Evolutionary conservation across 2,329 filamentous ascomycete species (phyloP), one percentile per base, ranked within the genome.

Genomic region (Colletotrichum sp.): DNA sequence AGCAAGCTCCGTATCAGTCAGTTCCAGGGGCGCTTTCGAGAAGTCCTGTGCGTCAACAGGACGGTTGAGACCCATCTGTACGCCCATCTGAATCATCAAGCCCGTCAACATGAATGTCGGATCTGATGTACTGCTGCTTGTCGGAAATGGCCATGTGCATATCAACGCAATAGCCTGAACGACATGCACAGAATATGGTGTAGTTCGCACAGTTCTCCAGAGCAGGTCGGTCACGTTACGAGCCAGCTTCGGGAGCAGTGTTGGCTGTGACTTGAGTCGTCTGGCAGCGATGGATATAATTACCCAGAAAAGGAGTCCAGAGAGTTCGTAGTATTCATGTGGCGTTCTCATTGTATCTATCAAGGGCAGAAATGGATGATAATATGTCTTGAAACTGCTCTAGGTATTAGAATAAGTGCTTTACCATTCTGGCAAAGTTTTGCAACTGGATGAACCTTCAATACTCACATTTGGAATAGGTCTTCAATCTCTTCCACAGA

Each of bases 171-270:
- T 52, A 13, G 44, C 44, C 44, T 21, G 44, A 21, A 52, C 44
- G 6, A 52, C 44, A 13, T 52, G 10, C 10, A 52, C n/a, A 52
- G 44, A 52, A 21, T 52, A 21, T 21, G 44, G 13, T 59, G 13
- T 8, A 59, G 16, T 26, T 21, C 55, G 21, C 55, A 26, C 55
- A 26, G 21, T 52, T 52, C 32, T 24, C 74, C 76, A 76, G 34
- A 74, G 65, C 10, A 78, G 49, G 24, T 78, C 76, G 9, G 71
- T 76, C 3, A 76, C 76, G 18, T 21, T 68, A 26, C 67, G 18
- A 34, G 71, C 67, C 15, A 76, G 63, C 12, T 52, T 76, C 3
- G 70, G 57, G 2, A 76, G 64, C n/a, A 76, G 16, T 6, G 76
- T 78, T 26, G 73, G 73, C 10, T 62, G 66, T 8, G 66, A 60